These are phyloP conservation scores for Nicotiana tomentosiformis DNA, from an alignment of 257 asterid genomes.

Conservation along the genomic window DNA sequence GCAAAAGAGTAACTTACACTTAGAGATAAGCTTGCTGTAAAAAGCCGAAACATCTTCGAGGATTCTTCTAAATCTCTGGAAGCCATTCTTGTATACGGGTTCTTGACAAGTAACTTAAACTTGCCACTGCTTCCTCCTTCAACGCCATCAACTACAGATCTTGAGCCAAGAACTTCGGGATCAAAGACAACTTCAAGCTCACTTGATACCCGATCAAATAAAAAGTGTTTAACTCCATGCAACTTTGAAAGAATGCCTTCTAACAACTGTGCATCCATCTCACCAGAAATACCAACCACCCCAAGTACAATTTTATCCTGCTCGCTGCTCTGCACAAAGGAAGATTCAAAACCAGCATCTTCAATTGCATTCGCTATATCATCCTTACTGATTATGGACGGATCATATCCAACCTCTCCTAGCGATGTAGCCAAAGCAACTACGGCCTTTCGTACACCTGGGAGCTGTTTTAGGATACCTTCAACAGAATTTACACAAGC, in stretches of 20 bases:
- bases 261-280: slow-evolving; percentile 58
- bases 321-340: slow-evolving; percentile 88
- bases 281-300: slow-evolving; percentile 61
- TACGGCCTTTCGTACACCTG: slow-evolving; percentile 78
- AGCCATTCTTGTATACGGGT: slow-evolving; percentile 81
- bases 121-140: slow-evolving; percentile 66
- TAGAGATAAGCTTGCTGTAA: slow-evolving; percentile 74
- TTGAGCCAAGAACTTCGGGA: slow-evolving; percentile 85
- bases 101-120: slow-evolving; percentile 61
- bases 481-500: slow-evolving; percentile 98
- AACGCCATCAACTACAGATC: slow-evolving; percentile 72
- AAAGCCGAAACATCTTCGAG: slow-evolving; percentile 76
- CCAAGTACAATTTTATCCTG: slow-evolving; percentile 73
- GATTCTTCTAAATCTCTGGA: slow-evolving; percentile 88
- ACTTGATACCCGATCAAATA: slow-evolving; percentile 39
- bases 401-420: slow-evolving; percentile 94
- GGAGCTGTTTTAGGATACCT: slow-evolving; percentile 65
- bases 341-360: slow-evolving; percentile 98
- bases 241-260: slow-evolving; percentile 60
- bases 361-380: slow-evolving; percentile 75
- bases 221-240: slow-evolving; percentile 74
- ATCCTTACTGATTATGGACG: slow-evolving; percentile 58
- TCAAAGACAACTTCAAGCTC: slow-evolving; percentile 79
- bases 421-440: slow-evolving; percentile 88
- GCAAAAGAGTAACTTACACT: slow-evolving; percentile 53